Evolutionary conservation across 495 filamentous ascomycete species (phyloP), one percentile per base, ranked within the genome.

Genomic region (Aspergillus sparsus): DNA sequence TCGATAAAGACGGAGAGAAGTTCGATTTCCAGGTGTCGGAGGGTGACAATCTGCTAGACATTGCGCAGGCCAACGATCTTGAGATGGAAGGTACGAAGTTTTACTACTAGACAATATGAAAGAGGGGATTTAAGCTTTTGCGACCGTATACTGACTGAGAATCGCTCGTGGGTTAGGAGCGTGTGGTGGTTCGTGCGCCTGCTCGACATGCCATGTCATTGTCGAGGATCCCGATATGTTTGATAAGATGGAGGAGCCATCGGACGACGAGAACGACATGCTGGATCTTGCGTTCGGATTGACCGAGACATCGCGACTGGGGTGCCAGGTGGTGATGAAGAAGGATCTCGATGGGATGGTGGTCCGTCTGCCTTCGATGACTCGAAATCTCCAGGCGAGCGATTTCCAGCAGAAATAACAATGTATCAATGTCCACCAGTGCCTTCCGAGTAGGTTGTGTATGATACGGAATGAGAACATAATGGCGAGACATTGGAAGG

Each of bases 211-310:
- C 78, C 94, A 98, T 77, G 88, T 98, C 50, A 96, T 98, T 53
- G 90, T 98, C 44, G 80, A 87, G 58, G 87, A 90, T 67, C 83
- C 90, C 5, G 88, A 86, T 13, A 83, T 89, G 80, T 98, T 91
- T 70, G 94, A 98, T 63, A 87, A 86, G 77, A 93, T 98, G 79
- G 83, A 87, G 47, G 95, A 98, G 74, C 90, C 94, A 13, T 87
- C 89, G 42, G 94, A 98, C 71, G 95, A 98, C 71, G 94, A 98
- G 83, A 98, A 98, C 72, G 94, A 98, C 75, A 98, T 98, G 94
- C 78, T 98, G 66, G 94, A 98, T 71, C 72, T 98, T 60, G 94
- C 94, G 0, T 98, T 98, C 72, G 94, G 94, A 0, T 68, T 98
- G 65, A 97, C 93, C 7, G 94, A 98, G 78, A 98, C 95, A 49